phyloP scores from a whole-genome alignment of 192 early-diverging fungal species.

The Rhizophagus prolifer region DNA sequence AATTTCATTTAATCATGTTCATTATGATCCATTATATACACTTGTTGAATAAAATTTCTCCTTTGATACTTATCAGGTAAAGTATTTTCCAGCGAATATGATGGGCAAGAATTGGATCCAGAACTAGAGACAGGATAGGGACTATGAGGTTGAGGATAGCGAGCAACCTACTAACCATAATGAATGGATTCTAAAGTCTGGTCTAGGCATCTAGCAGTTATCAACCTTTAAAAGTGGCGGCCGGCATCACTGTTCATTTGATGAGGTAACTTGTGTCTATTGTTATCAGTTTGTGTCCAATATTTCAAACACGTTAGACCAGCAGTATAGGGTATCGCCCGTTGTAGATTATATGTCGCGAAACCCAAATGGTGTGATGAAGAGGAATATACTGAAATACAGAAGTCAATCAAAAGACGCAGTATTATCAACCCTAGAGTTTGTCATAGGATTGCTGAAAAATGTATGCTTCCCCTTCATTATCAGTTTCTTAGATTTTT shows the following conservation, averaged over 20 bases:
- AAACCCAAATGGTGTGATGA: slow-evolving; percentile 24
- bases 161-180: slow-evolving; percentile 8
- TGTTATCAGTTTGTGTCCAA: slow-evolving; percentile 26
- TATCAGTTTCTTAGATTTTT: background rate
- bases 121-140: slow-evolving; percentile 24
- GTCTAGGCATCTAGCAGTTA: slow-evolving; percentile 13
- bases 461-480: slow-evolving; percentile 8
- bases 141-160: slow-evolving; percentile 14
- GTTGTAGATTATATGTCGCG: slow-evolving; percentile 13
- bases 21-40: no score
- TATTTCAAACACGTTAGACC: slow-evolving; percentile 23
- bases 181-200: slow-evolving; percentile 21
- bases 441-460: slow-evolving; percentile 19
- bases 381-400: slow-evolving; percentile 25
- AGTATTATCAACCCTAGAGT: slow-evolving; percentile 26
- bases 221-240: slow-evolving; percentile 25
- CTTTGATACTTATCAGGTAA: slow-evolving; percentile 25
- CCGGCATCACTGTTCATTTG: slow-evolving; percentile 16
- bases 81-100: slow-evolving; percentile 18
- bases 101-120: slow-evolving; percentile 23
- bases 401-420: slow-evolving; percentile 9
- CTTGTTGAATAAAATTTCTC: slow-evolving; percentile 20
- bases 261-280: slow-evolving; percentile 20
- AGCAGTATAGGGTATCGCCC: slow-evolving; percentile 25
- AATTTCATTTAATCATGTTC: no score